These are phyloP conservation scores for Crithidia brevicula DNA, from an alignment of 208 protist genomes.

Conservation along the genomic window DNA sequence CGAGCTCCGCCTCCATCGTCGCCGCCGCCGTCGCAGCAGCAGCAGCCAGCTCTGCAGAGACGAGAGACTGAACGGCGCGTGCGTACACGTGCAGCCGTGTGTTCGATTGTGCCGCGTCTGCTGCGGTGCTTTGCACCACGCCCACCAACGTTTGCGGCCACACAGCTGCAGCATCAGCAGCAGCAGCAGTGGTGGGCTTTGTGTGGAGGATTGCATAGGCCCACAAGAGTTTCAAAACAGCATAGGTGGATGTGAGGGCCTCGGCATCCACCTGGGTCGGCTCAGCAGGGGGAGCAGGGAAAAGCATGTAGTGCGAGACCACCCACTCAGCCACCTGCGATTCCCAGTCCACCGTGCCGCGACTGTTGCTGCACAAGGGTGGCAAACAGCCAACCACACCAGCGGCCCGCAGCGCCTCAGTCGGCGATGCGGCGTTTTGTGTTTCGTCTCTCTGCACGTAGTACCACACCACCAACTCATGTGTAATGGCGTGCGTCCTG, in stretches of 20 bases:
- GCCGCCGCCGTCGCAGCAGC: neutral
- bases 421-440: neutral
- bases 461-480: conserved; percentile 8
- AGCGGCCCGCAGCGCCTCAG: neutral
- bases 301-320: neutral
- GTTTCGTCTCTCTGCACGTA: neutral
- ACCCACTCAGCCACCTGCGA: conserved; percentile 26
- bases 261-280: neutral
- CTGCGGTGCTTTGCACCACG: conserved; percentile 16
- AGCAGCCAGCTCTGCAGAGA: conserved; percentile 9
- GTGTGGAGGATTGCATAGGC: conserved; percentile 20
- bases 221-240: conserved; percentile 20
- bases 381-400: neutral
- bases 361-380: neutral
- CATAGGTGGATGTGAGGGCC: conserved; percentile 7
- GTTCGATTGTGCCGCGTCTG: conserved; percentile 13
- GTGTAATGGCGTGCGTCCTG: neutral
- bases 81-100: conserved; percentile 21
- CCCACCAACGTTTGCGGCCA: conserved; percentile 25
- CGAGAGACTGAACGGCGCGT: conserved; percentile 16
- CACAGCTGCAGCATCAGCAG: neutral
- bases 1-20: conserved; percentile 6
- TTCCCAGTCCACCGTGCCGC: conserved; percentile 9
- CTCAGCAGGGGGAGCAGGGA: neutral
- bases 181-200: neutral